Evolutionary conservation across 495 filamentous ascomycete genomes (phyloP).

Genomic region (Aspergillus sclerotioniger): DNA sequence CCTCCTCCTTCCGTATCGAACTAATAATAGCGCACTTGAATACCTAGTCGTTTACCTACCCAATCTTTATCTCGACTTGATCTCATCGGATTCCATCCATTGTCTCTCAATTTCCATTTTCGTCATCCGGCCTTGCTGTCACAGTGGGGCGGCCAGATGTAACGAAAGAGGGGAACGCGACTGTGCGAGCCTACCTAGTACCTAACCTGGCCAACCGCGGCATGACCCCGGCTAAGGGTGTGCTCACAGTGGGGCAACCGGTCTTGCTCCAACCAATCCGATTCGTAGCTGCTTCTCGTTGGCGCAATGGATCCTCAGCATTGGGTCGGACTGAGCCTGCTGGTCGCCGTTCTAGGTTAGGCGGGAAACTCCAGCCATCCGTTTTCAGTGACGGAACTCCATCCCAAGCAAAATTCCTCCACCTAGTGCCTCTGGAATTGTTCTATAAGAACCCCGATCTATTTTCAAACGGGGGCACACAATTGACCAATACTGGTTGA

Average conservation of each 20-base stretch:
- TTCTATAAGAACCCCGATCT: too few species aligned
- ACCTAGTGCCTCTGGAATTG: not conserved
- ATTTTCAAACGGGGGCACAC: too few species aligned
- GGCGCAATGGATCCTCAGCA: not conserved
- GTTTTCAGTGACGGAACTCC: not conserved
- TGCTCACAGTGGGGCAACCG: not conserved
- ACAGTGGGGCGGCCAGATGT: not conserved
- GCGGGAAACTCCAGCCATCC: not conserved
- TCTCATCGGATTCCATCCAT: too few species aligned
- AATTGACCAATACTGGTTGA: too few species aligned
- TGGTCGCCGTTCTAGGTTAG: not conserved
- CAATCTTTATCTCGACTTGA: too few species aligned
- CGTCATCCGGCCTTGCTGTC: not conserved
- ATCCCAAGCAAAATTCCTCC: not conserved
- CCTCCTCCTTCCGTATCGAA: too few species aligned
- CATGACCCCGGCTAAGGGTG: not conserved
- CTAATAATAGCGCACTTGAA: too few species aligned
- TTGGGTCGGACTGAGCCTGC: conserved; percentile 2
- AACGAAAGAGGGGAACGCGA: conserved; percentile 5
- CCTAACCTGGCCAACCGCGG: conserved; percentile 7
- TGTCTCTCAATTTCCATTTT: not conserved
- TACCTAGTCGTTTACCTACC: too few species aligned
- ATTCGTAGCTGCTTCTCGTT: not conserved
- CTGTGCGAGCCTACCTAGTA: not conserved
- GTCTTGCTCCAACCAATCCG: conserved; percentile 3